These are phyloP conservation scores for Podila verticillata DNA, from an alignment of 192 early-diverging fungal genomes.

Conservation along the genomic window DNA sequence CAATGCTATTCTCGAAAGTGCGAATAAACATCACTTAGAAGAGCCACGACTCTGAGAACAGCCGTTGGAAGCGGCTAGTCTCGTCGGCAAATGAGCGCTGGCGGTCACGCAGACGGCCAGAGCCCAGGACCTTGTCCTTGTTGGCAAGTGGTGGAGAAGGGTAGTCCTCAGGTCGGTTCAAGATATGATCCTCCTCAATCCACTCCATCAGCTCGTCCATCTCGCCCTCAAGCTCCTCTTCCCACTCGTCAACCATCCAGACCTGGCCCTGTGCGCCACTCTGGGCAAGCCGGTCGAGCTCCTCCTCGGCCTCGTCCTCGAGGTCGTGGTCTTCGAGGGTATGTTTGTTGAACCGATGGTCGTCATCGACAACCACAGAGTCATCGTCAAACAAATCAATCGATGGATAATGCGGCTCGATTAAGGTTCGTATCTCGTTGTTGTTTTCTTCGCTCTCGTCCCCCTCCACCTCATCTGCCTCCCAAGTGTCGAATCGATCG, in stretches of 20 bases:
- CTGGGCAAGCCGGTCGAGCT: background rate
- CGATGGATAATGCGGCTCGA: conserved; percentile 40
- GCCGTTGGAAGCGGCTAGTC: conserved; percentile 25
- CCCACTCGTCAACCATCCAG: conserved; percentile 51
- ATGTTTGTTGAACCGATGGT: too few species aligned
- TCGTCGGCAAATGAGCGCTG: conserved; percentile 26
- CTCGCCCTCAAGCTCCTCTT: conserved; percentile 48
- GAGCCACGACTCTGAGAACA: conserved; percentile 49
- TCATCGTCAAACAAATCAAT: conserved; percentile 38
- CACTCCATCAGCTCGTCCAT: conserved; percentile 45
- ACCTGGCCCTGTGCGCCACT: conserved; percentile 10
- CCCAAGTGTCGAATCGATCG: background rate
- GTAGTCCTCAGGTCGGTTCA: background rate
- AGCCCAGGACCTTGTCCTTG: conserved; percentile 10
- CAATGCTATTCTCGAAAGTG: background rate
- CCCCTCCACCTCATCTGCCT: background rate
- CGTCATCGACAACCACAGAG: background rate
- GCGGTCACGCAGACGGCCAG: conserved; percentile 24
- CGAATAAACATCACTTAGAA: conserved; percentile 16
- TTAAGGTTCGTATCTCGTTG: conserved; percentile 25
- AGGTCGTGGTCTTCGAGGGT: background rate
- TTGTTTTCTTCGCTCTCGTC: conserved; percentile 6
- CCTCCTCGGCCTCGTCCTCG: background rate
- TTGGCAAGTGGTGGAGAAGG: background rate
- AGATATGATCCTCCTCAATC: conserved; percentile 31